phyloP scores from a whole-genome alignment of 2,329 filamentous ascomycete genomes.

The Fusarium heterosporum region DNA sequence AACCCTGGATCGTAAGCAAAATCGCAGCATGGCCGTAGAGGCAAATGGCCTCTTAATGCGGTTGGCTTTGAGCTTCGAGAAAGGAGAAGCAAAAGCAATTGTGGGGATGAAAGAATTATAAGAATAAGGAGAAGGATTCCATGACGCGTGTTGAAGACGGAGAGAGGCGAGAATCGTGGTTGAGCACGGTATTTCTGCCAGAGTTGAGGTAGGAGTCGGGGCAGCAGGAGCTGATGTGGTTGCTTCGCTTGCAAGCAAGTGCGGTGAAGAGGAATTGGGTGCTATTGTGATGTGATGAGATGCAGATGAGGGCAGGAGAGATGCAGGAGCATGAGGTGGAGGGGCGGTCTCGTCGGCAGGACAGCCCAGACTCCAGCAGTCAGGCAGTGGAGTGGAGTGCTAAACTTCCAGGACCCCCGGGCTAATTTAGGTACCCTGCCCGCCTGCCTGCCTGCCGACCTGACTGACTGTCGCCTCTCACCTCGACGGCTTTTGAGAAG shows the following conservation, averaged over 20 bases:
- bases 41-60: constrained; percentile 35
- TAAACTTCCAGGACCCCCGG: constrained; percentile 3
- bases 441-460: not conserved
- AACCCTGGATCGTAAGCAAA: constrained; percentile 44
- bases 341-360: constrained; percentile 34
- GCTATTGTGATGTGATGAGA: constrained; percentile 37
- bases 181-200: constrained; percentile 42
- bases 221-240: constrained; percentile 17
- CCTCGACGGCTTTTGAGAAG: not conserved
- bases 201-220: constrained; percentile 11
- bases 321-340: constrained; percentile 31
- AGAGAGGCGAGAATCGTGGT: constrained; percentile 42
- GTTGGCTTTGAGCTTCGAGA: constrained; percentile 12
- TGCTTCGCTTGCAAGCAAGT: constrained; percentile 27
- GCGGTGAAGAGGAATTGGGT: constrained; percentile 37
- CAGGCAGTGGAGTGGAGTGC: constrained; percentile 11
- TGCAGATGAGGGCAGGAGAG: constrained; percentile 37
- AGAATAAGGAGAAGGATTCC: constrained; percentile 27
- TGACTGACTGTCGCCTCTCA: constrained; percentile 15
- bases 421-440: not conserved
- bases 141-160: constrained; percentile 36
- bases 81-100: constrained; percentile 37
- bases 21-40: constrained; percentile 50
- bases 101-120: constrained; percentile 33
- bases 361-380: constrained; percentile 11